Evolutionary conservation across 352 stramenopile species (phyloP).

Genomic region (Poterioochromonas sp.): DNA sequence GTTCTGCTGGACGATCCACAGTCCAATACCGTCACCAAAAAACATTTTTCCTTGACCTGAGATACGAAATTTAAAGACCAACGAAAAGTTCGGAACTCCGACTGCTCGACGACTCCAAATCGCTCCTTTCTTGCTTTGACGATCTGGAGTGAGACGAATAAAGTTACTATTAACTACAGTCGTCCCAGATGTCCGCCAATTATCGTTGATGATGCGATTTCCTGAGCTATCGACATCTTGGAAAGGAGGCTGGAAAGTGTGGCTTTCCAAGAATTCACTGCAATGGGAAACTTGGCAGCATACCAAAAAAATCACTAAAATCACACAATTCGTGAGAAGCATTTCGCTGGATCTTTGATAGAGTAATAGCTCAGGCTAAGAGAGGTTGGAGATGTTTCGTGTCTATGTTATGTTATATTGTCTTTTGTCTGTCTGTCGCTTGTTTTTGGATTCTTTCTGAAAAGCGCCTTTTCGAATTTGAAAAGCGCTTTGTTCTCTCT

Average conservation of each 20-base stretch:
- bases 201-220: not conserved
- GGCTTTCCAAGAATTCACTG: not conserved
- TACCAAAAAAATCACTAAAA: too few species aligned
- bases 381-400: too few species aligned
- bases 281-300: too few species aligned
- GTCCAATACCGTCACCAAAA: conserved; percentile 54
- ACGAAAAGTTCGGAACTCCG: conserved; percentile 40
- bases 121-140: conserved; percentile 51
- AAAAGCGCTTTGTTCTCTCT: too few species aligned
- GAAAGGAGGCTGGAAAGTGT: conserved; percentile 24
- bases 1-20: conserved; percentile 48
- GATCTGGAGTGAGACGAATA: conserved; percentile 48
- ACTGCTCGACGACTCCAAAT: conserved; percentile 44
- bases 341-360: too few species aligned
- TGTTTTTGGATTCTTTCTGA: too few species aligned
- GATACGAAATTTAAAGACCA: conserved; percentile 51
- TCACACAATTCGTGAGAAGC: too few species aligned
- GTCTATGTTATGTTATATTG: too few species aligned
- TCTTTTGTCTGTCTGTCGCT: too few species aligned
- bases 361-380: too few species aligned
- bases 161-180: conserved; percentile 46
- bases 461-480: too few species aligned
- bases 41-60: conserved; percentile 49
- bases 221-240: conserved; percentile 8
- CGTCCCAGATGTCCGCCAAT: conserved; percentile 33